Evolutionary conservation across 2,329 filamentous ascomycete genomes (phyloP), one percentile per base, ranked within the genome.

Genomic region (Rhynchosporium secalis): DNA sequence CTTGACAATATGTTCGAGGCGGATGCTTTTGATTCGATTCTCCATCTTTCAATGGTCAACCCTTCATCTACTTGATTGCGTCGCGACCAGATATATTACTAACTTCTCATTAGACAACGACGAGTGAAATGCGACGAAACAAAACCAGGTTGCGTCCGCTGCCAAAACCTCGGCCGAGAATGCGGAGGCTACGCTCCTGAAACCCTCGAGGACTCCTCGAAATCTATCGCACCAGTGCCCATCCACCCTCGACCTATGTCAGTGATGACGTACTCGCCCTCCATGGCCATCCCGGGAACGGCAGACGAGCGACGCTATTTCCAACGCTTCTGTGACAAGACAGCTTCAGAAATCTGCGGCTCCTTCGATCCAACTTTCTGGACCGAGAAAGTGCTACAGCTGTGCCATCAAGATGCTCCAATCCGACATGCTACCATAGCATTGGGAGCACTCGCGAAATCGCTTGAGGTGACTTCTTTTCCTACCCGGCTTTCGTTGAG

Each of bases 41-140:
- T 26, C 20, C 40, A 38, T 62, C 45, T 60, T 28, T 26, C 26
- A 5, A 48, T 4, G 15, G 2, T 28, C 5, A 15, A 15, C 3
- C 33, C 7, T 33, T 49, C 29, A 33, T 36, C 9, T 49, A 36
- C 33, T 36, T 36, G 33, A 1, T 15, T 49, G 3, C 33, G 6
- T 20, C 20, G 28, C 13, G n/a, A 31, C 12, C 12, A 33, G 1
- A 2, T 28, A 12, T 26, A 20, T 52, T 36, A 58, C 69, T 70
- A 61, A 70, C 26, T 61, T 33, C 20, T 54, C 31, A 46, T 52
- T 61, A 73, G 72, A 65, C 69, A 72, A 66, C 71, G 72, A 43
- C 67, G 72, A 36, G 72, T 74, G 12, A 74, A 74, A 63, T 74
- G 72, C 63, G 72, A 74, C 60, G 72, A 74, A 62, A 71, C 70